Evolutionary conservation across 495 filamentous ascomycete species (phyloP), one percentile per base, ranked within the genome.

Genomic region (Penicillium longicatenatum): DNA sequence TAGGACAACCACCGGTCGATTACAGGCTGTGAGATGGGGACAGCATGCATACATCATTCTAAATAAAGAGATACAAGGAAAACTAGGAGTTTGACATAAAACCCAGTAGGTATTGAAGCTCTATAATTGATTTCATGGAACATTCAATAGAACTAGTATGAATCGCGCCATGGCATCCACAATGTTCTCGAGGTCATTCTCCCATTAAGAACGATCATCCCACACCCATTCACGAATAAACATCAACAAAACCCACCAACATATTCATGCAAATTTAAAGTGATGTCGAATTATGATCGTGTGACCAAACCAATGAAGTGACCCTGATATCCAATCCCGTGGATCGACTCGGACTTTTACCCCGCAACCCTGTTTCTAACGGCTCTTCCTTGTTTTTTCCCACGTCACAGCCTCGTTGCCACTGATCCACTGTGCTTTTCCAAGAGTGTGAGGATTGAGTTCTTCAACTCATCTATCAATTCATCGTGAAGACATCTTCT

Each of bases 351-450:
- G n/a, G n/a, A n/a, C 11, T 10, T 12, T 22, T 45, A 45, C 42
- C 42, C 42, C 42, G 42, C 42, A 45, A 45, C 19, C 41, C 19
- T 6, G 21, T 21, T 45, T 21, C 17, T 5, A 22, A 45, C 42
- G 42, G 42, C 21, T 45, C 12, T 45, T 45, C 42, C 42, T 45
- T 45, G 42, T 45, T 45, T 45, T 45, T 2, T 45, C 19, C n/a
- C 17, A 45, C 42, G 42, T 45, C 19, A 44, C 41, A 21, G 17
- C 4, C 41, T 19, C 12, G 17, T 43, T 43, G 42, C 42, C 42
- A 45, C 42, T 45, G 19, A 22, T 24, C 19, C 42, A 22, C 42
- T 20, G 42, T 20, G 42, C 19, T 22, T 7, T 20, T 39, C 17
- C 11, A 11, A 39, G n/a, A 14, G 12, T 39, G 4, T 17, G n/a